Evolutionary conservation across 2,329 filamentous ascomycete genomes (phyloP).

Genomic region (Paraconiothyrium brasiliense): DNA sequence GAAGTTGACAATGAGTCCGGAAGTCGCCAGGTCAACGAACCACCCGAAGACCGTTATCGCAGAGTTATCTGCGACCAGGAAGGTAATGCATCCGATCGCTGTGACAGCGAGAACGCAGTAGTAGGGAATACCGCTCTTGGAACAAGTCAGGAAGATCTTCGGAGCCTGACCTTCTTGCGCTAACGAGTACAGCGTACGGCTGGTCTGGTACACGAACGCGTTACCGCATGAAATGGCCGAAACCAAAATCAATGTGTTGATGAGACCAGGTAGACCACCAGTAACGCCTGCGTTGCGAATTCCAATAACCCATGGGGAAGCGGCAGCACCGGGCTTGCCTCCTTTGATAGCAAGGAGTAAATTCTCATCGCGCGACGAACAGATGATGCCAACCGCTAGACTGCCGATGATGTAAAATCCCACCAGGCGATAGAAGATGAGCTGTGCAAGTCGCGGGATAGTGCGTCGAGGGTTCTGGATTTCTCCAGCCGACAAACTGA

Average conservation of each 20-base stretch:
- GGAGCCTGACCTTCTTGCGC: conserved; percentile 63
- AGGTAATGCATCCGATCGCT: conserved; percentile 44
- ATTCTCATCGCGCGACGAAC: neutral
- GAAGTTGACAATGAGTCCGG: conserved; percentile 62
- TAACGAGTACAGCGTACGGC: conserved; percentile 60
- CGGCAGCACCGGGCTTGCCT: conserved; percentile 54
- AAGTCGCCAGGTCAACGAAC: conserved; percentile 66
- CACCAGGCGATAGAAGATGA: conserved; percentile 64
- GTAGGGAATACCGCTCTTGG: conserved; percentile 55
- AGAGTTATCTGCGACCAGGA: conserved; percentile 58
- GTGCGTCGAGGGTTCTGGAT: conserved; percentile 46
- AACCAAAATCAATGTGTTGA: conserved; percentile 80
- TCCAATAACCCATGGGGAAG: conserved; percentile 67
- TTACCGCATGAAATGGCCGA: conserved; percentile 76
- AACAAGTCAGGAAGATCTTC: conserved; percentile 59
- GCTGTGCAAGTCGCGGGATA: conserved; percentile 63
- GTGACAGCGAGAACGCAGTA: conserved; percentile 41
- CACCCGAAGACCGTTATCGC: conserved; percentile 67
- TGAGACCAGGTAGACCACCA: conserved; percentile 72
- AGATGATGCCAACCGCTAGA: neutral
- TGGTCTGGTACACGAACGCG: conserved; percentile 67
- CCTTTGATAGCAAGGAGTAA: conserved; percentile 15
- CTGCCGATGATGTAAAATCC: conserved; percentile 62
- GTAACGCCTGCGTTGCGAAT: conserved; percentile 72
- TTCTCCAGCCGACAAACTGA: conserved; percentile 48